phyloP scores from a whole-genome alignment of 345 rosid species.

The Pugionium dolabratum region DNA sequence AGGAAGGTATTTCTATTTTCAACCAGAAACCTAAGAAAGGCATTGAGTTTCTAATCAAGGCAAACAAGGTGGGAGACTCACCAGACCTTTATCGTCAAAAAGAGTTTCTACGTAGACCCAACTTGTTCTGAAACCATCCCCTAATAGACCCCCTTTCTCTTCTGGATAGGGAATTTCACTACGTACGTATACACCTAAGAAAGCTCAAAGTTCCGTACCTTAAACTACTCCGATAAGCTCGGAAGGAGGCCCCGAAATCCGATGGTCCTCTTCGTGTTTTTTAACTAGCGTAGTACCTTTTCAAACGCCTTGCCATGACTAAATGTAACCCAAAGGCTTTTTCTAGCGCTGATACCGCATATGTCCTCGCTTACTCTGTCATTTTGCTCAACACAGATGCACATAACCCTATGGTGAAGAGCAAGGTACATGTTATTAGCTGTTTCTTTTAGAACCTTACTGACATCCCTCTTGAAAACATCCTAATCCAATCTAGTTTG shows the following conservation, averaged over 20 bases:
- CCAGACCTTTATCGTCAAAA: no score
- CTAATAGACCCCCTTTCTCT: no score
- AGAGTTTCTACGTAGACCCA: no score
- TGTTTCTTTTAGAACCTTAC: constrained; percentile 15
- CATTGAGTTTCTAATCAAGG: constrained; percentile 89
- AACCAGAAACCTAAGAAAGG: constrained; percentile 97
- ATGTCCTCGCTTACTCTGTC: constrained; percentile 98
- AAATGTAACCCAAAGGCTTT: constrained; percentile 95
- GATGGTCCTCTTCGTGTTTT: no score
- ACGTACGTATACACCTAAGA: no score
- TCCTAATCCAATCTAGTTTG: constrained; percentile 28
- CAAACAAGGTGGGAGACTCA: constrained; percentile 88
- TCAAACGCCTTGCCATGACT: no score
- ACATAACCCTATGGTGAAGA: constrained; percentile 96
- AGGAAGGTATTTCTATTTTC: constrained; percentile 99
- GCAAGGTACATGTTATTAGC: constrained; percentile 62
- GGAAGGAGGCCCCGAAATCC: no score
- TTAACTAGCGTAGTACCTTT: no score
- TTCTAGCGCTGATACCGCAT: constrained; percentile 95
- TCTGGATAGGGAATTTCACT: no score
- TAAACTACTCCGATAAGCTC: no score
- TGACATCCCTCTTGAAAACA: constrained; percentile 10
- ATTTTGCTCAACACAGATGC: constrained; percentile 98
- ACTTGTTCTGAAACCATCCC: no score
- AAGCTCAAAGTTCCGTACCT: no score